phyloP scores from a whole-genome alignment of 2,329 filamentous ascomycete genomes.

The Fusarium nelsonii region DNA sequence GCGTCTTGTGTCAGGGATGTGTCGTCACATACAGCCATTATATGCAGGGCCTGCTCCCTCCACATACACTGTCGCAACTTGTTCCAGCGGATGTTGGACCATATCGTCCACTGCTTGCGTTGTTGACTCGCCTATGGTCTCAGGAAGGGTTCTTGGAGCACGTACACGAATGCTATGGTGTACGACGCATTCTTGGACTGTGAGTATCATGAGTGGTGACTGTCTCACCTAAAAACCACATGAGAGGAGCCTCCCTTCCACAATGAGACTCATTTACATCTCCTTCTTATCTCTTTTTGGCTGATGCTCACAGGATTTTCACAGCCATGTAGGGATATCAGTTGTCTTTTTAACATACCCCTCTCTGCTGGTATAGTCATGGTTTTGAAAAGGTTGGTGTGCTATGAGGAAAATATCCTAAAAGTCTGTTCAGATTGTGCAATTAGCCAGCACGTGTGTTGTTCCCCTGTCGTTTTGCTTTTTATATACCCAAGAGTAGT shows the following conservation, averaged over 20 bases:
- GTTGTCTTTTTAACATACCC: background rate
- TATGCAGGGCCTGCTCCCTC: conserved; percentile 34
- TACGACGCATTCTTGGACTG: conserved; percentile 24
- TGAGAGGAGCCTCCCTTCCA: background rate
- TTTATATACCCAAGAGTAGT: conserved; percentile 21
- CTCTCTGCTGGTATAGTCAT: conserved; percentile 1
- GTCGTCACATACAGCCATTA: conserved; percentile 38
- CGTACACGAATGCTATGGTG: conserved; percentile 44
- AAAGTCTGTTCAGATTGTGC: conserved; percentile 1
- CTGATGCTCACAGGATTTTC: conserved; percentile 29
- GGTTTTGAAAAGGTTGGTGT: background rate
- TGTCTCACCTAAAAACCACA: background rate
- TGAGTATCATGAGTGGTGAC: conserved; percentile 1
- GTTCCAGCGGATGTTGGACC: conserved; percentile 36
- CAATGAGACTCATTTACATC: background rate
- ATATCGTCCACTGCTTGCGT: conserved; percentile 39
- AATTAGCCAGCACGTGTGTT: conserved; percentile 5
- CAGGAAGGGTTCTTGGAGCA: conserved; percentile 42
- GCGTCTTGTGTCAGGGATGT: conserved; percentile 46
- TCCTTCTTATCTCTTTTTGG: background rate
- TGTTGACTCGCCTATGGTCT: conserved; percentile 39
- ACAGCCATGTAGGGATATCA: background rate
- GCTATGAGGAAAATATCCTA: background rate
- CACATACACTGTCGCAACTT: conserved; percentile 33
- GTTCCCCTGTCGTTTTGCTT: background rate